Evolutionary conservation across 768 basidiomycete species (phyloP), one percentile per base, ranked within the genome.

Genomic region (Fomitopsis pulvina): DNA sequence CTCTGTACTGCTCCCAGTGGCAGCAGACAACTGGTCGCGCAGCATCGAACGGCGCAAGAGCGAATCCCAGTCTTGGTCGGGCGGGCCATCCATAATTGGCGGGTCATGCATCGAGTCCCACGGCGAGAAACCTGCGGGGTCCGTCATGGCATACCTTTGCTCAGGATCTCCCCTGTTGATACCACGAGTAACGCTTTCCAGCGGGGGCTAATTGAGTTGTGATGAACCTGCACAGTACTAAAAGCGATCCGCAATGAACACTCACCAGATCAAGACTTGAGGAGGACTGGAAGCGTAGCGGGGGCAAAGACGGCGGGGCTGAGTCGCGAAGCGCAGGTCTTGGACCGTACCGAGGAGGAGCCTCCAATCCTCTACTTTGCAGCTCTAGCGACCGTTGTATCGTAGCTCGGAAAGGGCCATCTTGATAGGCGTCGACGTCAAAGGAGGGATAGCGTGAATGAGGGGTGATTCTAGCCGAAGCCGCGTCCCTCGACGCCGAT

Each of bases 321-420:
- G 18, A 20, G 20, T 41, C 14, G 50, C 48, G 55, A 49, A 12
- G 14, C 34, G 25, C 28, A 10, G 8, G 21, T 25, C 14, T 34
- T 16, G 34, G 50, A 43, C 50, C 58, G 34, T 47, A 42, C 38
- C 50, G 52, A 29, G 48, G 51, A 28, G 34, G 16, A 43, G 48
- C 55, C 24, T 43, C 29, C 26, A 42, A 42, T 34, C 46, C 25
- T 29, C 51, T 39, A n/a, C n/a, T n/a, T 27, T 58, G 52, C 25
- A 58, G 34, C 22, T 54, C 45, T 24, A 55, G 37, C 4, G 59
- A 56, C 6, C 60, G 52, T 14, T 53, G 56, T 14, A 61, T 37
- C 11, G 60, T 53, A 5, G 62, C 63, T 14, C 64, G 60, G 54
- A 64, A 66, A 2, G 63, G 64, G 6, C 64, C 64, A 1, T 59